phyloP scores from a whole-genome alignment of 2,329 filamentous ascomycete species.

The Neopestalotiopsis sp. region DNA sequence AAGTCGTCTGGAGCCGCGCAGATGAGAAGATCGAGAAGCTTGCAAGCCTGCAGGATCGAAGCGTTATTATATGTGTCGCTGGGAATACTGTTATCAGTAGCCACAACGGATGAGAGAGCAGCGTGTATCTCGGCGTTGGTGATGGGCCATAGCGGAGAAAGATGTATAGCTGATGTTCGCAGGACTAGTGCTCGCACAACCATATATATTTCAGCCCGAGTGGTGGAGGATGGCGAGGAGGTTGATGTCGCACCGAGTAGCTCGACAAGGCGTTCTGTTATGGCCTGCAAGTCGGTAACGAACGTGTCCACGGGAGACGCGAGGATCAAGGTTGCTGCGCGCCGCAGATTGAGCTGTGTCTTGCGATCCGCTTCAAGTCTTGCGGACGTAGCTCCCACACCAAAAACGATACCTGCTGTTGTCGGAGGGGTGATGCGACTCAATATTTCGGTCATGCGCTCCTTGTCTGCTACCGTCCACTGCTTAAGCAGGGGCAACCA shows the following conservation, averaged over 20 bases:
- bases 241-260: constrained; percentile 82
- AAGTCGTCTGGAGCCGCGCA: constrained; percentile 92
- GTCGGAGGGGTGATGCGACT: constrained; percentile 81
- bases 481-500: constrained; percentile 88
- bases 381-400: constrained; percentile 93
- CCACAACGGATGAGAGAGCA: constrained; percentile 75
- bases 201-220: constrained; percentile 88
- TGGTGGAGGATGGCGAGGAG: constrained; percentile 90
- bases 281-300: constrained; percentile 71
- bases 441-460: constrained; percentile 82
- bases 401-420: constrained; percentile 95
- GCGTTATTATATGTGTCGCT: constrained; percentile 78
- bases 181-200: constrained; percentile 82
- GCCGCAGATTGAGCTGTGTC: constrained; percentile 86
- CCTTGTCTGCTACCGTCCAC: constrained; percentile 86
- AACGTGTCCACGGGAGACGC: constrained; percentile 80
- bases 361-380: constrained; percentile 93
- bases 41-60: constrained; percentile 87
- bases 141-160: constrained; percentile 87
- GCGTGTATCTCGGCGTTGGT: constrained; percentile 85
- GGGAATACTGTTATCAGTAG: constrained; percentile 65
- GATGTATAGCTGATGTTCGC: constrained; percentile 77
- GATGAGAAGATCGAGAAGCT: constrained; percentile 87
- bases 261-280: constrained; percentile 86
- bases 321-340: constrained; percentile 80